Evolutionary conservation across 148 eudicot species (phyloP).

Genomic region (Rhododendron molle): DNA sequence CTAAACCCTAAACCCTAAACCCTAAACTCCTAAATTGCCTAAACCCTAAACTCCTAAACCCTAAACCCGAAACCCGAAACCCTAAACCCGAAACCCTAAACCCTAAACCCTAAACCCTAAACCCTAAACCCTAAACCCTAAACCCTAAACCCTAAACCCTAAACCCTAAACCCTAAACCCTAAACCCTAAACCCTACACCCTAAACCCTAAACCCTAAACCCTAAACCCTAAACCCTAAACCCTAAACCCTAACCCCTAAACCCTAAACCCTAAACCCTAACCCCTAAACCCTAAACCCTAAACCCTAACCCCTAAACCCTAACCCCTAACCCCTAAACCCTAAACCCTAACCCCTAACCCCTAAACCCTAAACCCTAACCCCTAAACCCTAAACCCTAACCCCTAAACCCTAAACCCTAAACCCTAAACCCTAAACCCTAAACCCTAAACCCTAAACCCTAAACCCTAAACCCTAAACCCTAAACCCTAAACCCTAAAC

Average conservation of each 20-base stretch:
- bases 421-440: conserved; percentile 11
- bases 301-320: conserved; percentile 4
- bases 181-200: conserved; percentile 12
- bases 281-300: conserved; percentile 14
- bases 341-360: conserved; percentile 8
- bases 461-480: conserved; percentile 13
- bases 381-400: conserved; percentile 19
- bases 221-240: conserved; percentile 8
- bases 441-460: conserved; percentile 13
- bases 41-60: conserved; percentile 17
- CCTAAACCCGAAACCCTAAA: conserved; percentile 17
- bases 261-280: conserved; percentile 12
- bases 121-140: conserved; percentile 18
- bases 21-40: conserved; percentile 21
- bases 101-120: conserved; percentile 17
- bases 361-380: conserved; percentile 15
- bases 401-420: too few species aligned
- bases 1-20: conserved; percentile 17
- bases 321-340: conserved; percentile 6
- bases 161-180: conserved; percentile 10
- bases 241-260: too few species aligned
- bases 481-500: conserved; percentile 19
- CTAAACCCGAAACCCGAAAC: conserved; percentile 7
- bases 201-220: conserved; percentile 13
- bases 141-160: too few species aligned